Base-by-base conservation (phyloP, 768 basidiomycete species). In the Agrocybe chaxingu region DNA sequence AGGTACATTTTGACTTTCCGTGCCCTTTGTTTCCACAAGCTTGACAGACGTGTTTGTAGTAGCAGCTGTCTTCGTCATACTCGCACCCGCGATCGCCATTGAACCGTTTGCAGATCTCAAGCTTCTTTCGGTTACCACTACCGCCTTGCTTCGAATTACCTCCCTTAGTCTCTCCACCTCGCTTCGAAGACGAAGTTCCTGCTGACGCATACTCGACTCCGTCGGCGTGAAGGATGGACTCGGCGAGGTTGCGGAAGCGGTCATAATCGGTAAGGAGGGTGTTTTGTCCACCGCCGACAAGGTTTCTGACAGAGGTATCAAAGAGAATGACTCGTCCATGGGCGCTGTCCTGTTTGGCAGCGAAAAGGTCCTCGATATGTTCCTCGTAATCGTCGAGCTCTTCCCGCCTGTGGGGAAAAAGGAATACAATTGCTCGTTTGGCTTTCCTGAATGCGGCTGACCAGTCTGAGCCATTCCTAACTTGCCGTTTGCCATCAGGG, bases 331-430 rank as follows among this genome's bases (percentile, higher is more conserved):
- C 32, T 34, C 44, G 12, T 5, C 12, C 10, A 40, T 64, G 62
- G 36, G 40, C 47, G 1, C 40, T 8, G 0, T 13, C 12, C 2
- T n/a, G 5, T 1, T 52, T 39, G 9, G 58, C 29, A 11, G 50
- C 8, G 52, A 71, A 70, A 1, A 64, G 40, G 0, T 48, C 41
- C 5, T 37, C 35, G 48, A 72, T 64, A 45, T 65, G 55, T 2
- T 62, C 45, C 0, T 39, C 18, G 40, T 68, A 69, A 1, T 8
- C 32, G 0, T 19, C 7, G n/a, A 67, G 54, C 40, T 72, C 64
- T 0, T 41, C 12, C 3, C 31, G 30, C 7, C 62, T 39, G 34
- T 69, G 62, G 1, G 62, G 62, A 47, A 66, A 69, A 1, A 55
- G 55, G 45, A 61, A 68, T 0, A 10, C 3, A n/a, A 51, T 51